Evolutionary conservation across 805 yeast genomes (phyloP).

Genomic region (Saccharomycopsis vini): DNA sequence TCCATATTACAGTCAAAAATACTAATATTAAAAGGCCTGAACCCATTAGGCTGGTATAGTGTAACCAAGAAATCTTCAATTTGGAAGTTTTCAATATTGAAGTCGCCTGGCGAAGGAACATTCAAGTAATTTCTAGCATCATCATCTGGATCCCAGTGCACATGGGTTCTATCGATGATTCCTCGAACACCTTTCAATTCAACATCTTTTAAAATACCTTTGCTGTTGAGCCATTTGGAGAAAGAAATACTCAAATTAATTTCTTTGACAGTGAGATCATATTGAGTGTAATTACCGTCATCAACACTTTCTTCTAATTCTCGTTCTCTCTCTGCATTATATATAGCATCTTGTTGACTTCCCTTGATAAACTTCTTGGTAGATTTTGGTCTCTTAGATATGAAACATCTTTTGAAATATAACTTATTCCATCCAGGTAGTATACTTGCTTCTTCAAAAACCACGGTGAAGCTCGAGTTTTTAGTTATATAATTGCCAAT

Average conservation of each 20-base stretch:
- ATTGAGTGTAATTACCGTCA: constrained; percentile 95
- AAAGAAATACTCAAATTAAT: constrained; percentile 74
- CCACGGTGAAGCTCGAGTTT: constrained; percentile 73
- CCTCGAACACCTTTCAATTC: constrained; percentile 85
- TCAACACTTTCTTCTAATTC: constrained; percentile 30
- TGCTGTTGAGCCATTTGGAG: constrained; percentile 81
- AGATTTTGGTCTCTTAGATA: constrained; percentile 69
- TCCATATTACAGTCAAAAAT: constrained; percentile 81
- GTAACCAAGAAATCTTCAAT: constrained; percentile 83
- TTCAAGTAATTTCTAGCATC: constrained; percentile 77
- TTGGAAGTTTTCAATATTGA: constrained; percentile 75
- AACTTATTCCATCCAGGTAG: constrained; percentile 95
- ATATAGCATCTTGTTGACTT: constrained; percentile 62
- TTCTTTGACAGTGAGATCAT: constrained; percentile 82
- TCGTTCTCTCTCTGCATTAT: constrained; percentile 33
- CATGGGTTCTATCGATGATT: constrained; percentile 83
- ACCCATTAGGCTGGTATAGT: constrained; percentile 68
- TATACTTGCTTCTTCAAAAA: constrained; percentile 78
- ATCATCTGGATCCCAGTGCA: constrained; percentile 71
- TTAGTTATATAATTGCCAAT: constrained; percentile 78
- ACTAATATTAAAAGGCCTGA: constrained; percentile 79
- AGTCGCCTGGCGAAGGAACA: constrained; percentile 75
- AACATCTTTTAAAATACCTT: constrained; percentile 74
- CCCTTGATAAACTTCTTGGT: constrained; percentile 52
- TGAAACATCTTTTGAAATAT: constrained; percentile 74